These are phyloP conservation scores for Pleurotus tuber-regium DNA, from an alignment of 768 basidiomycete species.

Conservation along the genomic window DNA sequence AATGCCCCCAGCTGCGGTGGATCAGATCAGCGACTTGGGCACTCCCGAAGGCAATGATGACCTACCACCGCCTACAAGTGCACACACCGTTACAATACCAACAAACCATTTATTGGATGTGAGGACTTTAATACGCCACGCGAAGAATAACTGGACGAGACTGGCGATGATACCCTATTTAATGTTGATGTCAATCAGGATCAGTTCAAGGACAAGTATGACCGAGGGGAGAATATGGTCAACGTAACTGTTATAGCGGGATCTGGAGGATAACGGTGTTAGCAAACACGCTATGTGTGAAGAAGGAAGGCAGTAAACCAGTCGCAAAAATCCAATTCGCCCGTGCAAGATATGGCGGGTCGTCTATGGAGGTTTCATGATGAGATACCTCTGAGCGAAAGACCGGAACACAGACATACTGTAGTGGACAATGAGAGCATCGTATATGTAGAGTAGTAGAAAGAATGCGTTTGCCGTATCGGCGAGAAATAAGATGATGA, in stretches of 20 bases:
- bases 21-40: background rate
- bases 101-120: constrained; percentile 1
- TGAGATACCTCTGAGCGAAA: background rate
- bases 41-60: background rate
- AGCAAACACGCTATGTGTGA: background rate
- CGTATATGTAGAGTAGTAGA: constrained; percentile 43
- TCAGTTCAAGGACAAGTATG: background rate
- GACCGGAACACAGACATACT: constrained; percentile 26
- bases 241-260: constrained; percentile 40
- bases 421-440: constrained; percentile 44
- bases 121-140: constrained; percentile 11
- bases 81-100: background rate
- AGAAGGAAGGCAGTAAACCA: constrained; percentile 19
- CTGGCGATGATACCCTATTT: constrained; percentile 3
- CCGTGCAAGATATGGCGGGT: constrained; percentile 22
- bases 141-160: constrained; percentile 9
- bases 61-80: background rate
- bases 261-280: constrained; percentile 25
- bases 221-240: background rate
- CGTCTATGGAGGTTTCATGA: constrained; percentile 18
- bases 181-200: background rate
- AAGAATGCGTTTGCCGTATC: constrained; percentile 49
- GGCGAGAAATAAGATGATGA: constrained; percentile 39
- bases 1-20: constrained; percentile 20
- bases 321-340: constrained; percentile 35